Base-by-base conservation (phyloP, 352 stramenopile genomes). In the Detonula confervacea region DNA sequence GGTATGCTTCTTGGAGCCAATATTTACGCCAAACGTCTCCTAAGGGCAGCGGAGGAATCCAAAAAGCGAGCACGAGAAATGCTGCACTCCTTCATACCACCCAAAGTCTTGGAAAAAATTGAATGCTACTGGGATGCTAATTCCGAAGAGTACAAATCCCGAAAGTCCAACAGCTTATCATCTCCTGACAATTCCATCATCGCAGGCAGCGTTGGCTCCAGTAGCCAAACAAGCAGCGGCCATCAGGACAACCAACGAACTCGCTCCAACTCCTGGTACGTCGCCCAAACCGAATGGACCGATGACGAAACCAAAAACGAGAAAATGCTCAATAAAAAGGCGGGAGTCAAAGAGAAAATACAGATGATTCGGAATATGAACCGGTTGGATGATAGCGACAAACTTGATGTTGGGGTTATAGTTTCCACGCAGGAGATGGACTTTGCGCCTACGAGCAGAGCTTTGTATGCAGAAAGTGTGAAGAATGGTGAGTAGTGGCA, bases 401-500 rank as follows among this genome's bases (percentile, higher is more conserved):
- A 14, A 16, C 37, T 56, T 52, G 49, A 73, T 60, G 22, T 42
- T 35, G 37, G 46, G 67, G 54, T 67, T 39, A 68, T 59, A 46
- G 20, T 68, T 42, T 49, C 16, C 22, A 37, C 12, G 30, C n/a
- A 22, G 6, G 65, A 44, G 25, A 65, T 59, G 7, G 70, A 78
- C 2, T 49, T 80, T 20, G 39, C 18, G 14, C 35, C 65, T 0
- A 57, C 63, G 2, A 68, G 62, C 5, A 25, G 44, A 27, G 72
- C 72, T 18, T 74, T 80, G 62, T 80, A 80, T 63, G 72, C 72
- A 5, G 72, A 80, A 14, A 73, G 33, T 64, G 61, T 65, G 6
- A 63, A 68, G 14, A 59, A 80, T 55, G 62, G 30, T 42, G 18
- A 72, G 56, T n/a, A n/a, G n/a, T n/a, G n/a, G n/a, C n/a, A n/a